phyloP scores from a whole-genome alignment of 1,284 basidiomycete genomes.

The Somion occarium region DNA sequence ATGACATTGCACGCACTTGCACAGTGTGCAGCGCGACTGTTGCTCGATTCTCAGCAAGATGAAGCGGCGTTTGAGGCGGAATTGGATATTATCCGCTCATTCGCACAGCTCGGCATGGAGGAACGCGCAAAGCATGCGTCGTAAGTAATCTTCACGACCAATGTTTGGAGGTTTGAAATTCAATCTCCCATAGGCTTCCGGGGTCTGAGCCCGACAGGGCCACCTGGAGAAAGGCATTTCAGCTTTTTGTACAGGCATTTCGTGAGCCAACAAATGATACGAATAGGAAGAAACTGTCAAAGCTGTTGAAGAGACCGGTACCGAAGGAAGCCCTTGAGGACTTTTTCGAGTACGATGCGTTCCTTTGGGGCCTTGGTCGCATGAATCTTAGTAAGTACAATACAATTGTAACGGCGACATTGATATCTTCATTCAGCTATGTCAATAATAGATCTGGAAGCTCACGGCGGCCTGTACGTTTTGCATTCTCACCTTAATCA shows the following conservation, averaged over 20 bases:
- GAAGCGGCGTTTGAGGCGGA: constrained; percentile 39
- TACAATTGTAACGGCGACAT: constrained; percentile 4
- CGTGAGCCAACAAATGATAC: constrained; percentile 40
- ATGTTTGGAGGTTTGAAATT: neutral
- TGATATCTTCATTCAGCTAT: neutral
- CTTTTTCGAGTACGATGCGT: constrained; percentile 72
- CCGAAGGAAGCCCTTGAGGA: constrained; percentile 46
- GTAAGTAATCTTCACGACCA: constrained; percentile 24
- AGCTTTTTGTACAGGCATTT: constrained; percentile 55
- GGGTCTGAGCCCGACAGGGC: constrained; percentile 50
- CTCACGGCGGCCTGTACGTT: constrained; percentile 81
- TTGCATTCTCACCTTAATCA: constrained; percentile 90
- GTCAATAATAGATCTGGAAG: constrained; percentile 62
- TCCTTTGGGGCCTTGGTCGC: constrained; percentile 70
- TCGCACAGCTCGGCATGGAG: constrained; percentile 65
- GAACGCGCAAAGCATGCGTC: constrained; percentile 54
- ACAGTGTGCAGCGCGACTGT: constrained; percentile 58
- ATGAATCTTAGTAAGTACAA: constrained; percentile 72
- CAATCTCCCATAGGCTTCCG: constrained; percentile 12
- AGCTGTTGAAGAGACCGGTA: constrained; percentile 52
- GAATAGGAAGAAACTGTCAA: constrained; percentile 54
- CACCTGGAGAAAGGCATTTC: constrained; percentile 60
- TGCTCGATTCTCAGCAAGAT: constrained; percentile 51
- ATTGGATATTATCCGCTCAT: constrained; percentile 43
- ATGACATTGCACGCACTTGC: constrained; percentile 73